phyloP scores from a whole-genome alignment of 129 eudicot genomes.

The Ambrosia trifida region DNA sequence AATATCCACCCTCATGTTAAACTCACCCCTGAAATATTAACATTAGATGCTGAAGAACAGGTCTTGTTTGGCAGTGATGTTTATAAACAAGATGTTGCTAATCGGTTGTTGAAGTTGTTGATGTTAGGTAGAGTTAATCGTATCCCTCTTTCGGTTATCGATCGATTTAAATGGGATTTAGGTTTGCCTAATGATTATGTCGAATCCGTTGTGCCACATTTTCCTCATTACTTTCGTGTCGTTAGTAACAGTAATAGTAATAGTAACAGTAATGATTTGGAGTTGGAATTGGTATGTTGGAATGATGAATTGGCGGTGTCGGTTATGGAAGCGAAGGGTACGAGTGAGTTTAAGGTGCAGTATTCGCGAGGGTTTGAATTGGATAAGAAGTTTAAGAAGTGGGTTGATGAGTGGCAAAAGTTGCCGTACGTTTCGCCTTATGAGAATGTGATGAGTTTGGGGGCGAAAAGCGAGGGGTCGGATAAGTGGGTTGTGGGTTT shows the following conservation, averaged over 20 bases:
- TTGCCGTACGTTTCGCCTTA: conserved; percentile 87
- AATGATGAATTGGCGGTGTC: conserved; percentile 69
- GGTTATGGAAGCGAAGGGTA: conserved; percentile 41
- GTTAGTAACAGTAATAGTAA: not conserved
- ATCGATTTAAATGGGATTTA: conserved; percentile 75
- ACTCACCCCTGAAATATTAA: conserved; percentile 49
- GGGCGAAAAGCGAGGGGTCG: conserved; percentile 49
- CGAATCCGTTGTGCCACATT: conserved; percentile 55
- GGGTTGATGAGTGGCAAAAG: conserved; percentile 95
- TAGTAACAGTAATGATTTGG: no score
- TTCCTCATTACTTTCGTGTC: conserved; percentile 79
- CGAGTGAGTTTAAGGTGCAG: conserved; percentile 43
- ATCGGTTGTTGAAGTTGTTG: conserved; percentile 64
- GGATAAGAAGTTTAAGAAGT: conserved; percentile 78
- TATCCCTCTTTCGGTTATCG: conserved; percentile 56
- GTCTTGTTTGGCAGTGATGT: conserved; percentile 40
- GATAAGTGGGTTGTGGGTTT: conserved; percentile 83
- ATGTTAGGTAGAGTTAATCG: conserved; percentile 61
- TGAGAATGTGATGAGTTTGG: conserved; percentile 43
- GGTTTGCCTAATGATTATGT: conserved; percentile 72
- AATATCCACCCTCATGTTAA: conserved; percentile 65
- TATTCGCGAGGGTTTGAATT: conserved; percentile 74
- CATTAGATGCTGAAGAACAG: conserved; percentile 55
- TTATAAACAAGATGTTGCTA: conserved; percentile 53
- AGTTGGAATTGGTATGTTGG: conserved; percentile 73